Conservation (phyloP, 2,329 filamentous ascomycete species). For the Plenodomus tracheiphilus region DNA sequence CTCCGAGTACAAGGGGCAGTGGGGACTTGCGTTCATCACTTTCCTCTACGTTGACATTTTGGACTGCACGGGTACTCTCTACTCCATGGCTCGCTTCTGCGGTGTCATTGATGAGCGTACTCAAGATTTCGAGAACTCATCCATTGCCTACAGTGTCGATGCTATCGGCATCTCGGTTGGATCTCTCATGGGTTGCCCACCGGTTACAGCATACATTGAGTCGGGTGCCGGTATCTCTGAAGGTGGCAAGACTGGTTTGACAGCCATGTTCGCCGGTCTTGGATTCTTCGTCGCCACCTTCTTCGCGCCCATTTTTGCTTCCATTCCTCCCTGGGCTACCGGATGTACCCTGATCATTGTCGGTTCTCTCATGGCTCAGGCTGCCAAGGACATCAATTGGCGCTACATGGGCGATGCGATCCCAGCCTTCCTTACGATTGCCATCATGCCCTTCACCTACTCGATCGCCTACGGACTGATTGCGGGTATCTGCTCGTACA, state of each 20-base stretch:
- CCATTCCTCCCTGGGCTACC: conserved; percentile 86
- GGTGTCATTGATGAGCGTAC: conserved; percentile 79
- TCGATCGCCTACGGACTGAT: conserved; percentile 87
- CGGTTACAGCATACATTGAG: conserved; percentile 85
- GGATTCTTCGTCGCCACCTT: conserved; percentile 82
- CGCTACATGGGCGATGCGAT: conserved; percentile 77
- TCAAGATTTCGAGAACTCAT: conserved; percentile 84
- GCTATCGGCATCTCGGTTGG: conserved; percentile 81
- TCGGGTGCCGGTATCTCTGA: conserved; percentile 89
- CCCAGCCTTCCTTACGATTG: conserved; percentile 81
- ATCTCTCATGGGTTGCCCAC: conserved; percentile 74
- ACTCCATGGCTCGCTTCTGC: conserved; percentile 86
- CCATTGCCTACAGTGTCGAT: conserved; percentile 82
- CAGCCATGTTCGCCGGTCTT: conserved; percentile 74
- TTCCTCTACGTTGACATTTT: conserved; percentile 92
- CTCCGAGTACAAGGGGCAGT: conserved; percentile 69
- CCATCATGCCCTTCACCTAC: conserved; percentile 88
- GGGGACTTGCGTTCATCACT: conserved; percentile 81
- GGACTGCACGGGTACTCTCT: conserved; percentile 82
- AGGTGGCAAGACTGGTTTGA: conserved; percentile 83
- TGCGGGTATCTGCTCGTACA: conserved; percentile 76
- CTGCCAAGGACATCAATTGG: conserved; percentile 87
- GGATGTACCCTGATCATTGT: conserved; percentile 86
- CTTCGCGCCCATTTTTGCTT: conserved; percentile 88
- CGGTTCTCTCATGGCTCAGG: conserved; percentile 81